Evolutionary conservation across 371 early-diverging fungal genomes (phyloP).

Genomic region (Basidiobolus meristosporus): DNA sequence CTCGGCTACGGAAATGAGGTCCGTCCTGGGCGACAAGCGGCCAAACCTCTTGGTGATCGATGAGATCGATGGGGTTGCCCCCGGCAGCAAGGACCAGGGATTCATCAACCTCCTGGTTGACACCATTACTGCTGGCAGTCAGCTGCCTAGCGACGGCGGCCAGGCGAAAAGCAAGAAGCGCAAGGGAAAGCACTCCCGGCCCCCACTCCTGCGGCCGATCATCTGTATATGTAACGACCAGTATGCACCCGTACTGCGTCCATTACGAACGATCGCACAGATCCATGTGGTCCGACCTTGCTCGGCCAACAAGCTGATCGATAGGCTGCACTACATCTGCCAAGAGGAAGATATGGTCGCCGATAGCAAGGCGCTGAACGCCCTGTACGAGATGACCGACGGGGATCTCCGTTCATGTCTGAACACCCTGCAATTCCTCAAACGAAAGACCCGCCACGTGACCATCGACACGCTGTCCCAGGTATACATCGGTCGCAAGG

Average conservation of each 20-base stretch:
- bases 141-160: too few relatives aligned
- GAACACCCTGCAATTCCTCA: constrained; percentile 67
- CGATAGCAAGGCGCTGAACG: constrained; percentile 54
- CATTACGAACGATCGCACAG: constrained; percentile 59
- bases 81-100: constrained; percentile 35
- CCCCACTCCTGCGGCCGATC: constrained; percentile 60
- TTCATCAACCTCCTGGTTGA: not conserved
- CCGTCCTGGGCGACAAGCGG: constrained; percentile 30
- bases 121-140: too few relatives aligned
- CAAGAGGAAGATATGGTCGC: constrained; percentile 46
- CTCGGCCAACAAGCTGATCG: constrained; percentile 40
- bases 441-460: constrained; percentile 9
- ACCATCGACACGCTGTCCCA: constrained; percentile 30
- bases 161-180: not conserved
- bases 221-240: constrained; percentile 96
- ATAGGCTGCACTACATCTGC: constrained; percentile 66
- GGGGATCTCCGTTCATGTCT: constrained; percentile 77
- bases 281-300: constrained; percentile 43
- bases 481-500: constrained; percentile 55
- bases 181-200: not conserved
- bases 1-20: constrained; percentile 56
- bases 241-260: constrained; percentile 75
- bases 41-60: constrained; percentile 86
- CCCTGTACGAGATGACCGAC: constrained; percentile 52
- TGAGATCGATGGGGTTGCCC: constrained; percentile 89